These are phyloP conservation scores for Argentina anserina DNA, from an alignment of 306 rosid species.

Conservation along the genomic window DNA sequence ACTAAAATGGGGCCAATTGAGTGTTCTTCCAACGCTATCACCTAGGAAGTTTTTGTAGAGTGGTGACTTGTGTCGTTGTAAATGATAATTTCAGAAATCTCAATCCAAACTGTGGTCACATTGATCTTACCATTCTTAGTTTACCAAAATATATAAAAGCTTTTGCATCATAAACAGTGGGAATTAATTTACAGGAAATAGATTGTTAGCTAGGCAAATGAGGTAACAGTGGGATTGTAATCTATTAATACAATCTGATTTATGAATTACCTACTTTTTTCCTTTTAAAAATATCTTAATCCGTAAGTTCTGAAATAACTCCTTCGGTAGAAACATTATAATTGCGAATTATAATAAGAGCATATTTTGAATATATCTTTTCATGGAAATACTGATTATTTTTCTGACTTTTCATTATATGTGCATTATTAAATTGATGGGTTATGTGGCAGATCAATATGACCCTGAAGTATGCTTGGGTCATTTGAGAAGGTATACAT, in stretches of 20 bases:
- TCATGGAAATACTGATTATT: background rate
- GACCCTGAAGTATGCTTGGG: slow-evolving; percentile 96
- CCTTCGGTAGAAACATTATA: background rate
- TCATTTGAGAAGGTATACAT: slow-evolving; percentile 81
- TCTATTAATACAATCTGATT: background rate
- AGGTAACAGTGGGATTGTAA: too few relatives aligned
- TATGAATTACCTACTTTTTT: background rate
- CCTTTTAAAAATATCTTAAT: background rate
- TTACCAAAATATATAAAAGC: too few relatives aligned
- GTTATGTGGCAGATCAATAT: slow-evolving; percentile 70
- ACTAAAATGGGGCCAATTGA: background rate
- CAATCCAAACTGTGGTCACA: background rate
- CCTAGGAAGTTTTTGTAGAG: background rate
- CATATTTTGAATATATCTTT: background rate
- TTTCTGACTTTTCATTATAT: background rate
- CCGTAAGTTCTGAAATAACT: background rate
- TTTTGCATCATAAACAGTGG: too few relatives aligned
- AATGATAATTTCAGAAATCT: background rate
- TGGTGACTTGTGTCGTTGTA: background rate
- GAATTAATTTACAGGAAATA: too few relatives aligned
- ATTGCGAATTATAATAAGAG: background rate
- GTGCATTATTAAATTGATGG: slow-evolving; percentile 20
- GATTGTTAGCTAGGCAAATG: too few relatives aligned
- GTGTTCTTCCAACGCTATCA: background rate
- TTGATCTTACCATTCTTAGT: background rate